Percentiles rank a stretch among this genome's conserved stretches.
These are phyloP conservation scores for Mucor ambiguus DNA, from an alignment of 371 early-diverging fungal species.

Conservation along the genomic window DNA sequence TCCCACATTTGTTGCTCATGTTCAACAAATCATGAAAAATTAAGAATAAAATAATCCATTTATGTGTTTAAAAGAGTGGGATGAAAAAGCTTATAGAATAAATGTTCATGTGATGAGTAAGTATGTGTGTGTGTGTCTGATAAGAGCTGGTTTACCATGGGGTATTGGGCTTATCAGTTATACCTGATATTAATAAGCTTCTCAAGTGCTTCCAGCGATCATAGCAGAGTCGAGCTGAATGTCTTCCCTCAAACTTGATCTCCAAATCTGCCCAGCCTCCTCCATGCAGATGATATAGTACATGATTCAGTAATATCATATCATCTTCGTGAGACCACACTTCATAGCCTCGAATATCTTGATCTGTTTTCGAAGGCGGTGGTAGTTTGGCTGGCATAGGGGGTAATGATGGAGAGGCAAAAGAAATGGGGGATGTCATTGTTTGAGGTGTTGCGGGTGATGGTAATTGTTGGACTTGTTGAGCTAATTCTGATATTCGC, in stretches of 20 bases:
- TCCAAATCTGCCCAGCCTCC: constrained; percentile 33
- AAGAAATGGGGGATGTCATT: neutral
- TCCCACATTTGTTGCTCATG: constrained; percentile 26
- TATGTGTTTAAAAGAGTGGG: neutral
- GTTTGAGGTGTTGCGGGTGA: constrained; percentile 1
- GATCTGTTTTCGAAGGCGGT: constrained; percentile 36
- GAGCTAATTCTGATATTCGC: constrained; percentile 15
- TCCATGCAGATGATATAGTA: constrained; percentile 22
- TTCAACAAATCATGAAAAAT: constrained; percentile 20
- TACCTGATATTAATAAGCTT: constrained; percentile 23
- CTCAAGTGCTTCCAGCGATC: constrained; percentile 29
- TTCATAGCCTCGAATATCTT: constrained; percentile 47
- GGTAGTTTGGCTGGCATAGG: constrained; percentile 14
- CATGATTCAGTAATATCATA: constrained; percentile 26
- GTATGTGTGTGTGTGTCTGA: neutral
- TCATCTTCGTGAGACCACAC: constrained; percentile 35
- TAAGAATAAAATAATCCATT: neutral
- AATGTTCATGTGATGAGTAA: neutral
- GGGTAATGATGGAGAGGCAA: neutral
- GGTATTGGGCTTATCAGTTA: constrained; percentile 23
- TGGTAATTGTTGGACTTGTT: neutral
- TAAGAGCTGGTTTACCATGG: constrained; percentile 11
- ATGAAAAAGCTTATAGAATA: neutral
- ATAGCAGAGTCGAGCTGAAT: constrained; percentile 31
- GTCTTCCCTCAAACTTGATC: constrained; percentile 24